These are phyloP conservation scores for Mycena metata DNA, from an alignment of 768 basidiomycete species.

Conservation along the genomic window DNA sequence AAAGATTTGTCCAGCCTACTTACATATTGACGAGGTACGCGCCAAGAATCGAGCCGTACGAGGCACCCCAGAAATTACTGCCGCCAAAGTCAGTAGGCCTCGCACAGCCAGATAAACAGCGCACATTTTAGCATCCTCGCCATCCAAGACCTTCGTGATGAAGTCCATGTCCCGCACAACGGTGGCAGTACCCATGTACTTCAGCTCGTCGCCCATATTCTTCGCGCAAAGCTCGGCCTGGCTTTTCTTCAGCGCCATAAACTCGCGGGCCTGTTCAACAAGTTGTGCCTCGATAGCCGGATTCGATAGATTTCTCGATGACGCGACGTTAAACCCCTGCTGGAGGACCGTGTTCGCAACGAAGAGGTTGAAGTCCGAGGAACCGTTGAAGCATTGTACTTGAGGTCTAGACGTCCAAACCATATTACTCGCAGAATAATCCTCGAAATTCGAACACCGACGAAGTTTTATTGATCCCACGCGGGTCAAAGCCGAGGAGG, in stretches of 20 bases:
- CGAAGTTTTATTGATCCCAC: constrained; percentile 41
- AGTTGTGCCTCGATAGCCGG: constrained; percentile 33
- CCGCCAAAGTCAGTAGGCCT: not conserved
- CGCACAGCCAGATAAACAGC: not conserved
- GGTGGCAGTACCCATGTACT: constrained; percentile 42
- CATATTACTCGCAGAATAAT: not conserved
- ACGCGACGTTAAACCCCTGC: constrained; percentile 39
- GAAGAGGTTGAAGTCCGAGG: constrained; percentile 25
- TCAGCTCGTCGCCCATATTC: constrained; percentile 41
- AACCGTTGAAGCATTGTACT: constrained; percentile 34
- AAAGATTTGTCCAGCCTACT: not conserved
- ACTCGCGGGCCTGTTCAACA: constrained; percentile 36
- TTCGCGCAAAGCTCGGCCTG: constrained; percentile 39
- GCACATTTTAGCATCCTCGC: constrained; percentile 40
- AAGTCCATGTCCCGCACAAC: constrained; percentile 43
- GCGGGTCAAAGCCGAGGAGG: constrained; percentile 47
- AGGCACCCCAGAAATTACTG: constrained; percentile 41
- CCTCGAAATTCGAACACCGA: not conserved
- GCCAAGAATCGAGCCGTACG: constrained; percentile 43
- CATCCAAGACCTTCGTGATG: constrained; percentile 43
- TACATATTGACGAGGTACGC: constrained; percentile 44
- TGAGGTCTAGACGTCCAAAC: constrained; percentile 29
- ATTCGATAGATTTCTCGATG: constrained; percentile 31
- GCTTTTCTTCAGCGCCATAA: constrained; percentile 39
- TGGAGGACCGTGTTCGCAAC: constrained; percentile 41